Conservation (phyloP, 108 stramenopile genomes). For the Cyclotella choctawhatcheeana region DNA sequence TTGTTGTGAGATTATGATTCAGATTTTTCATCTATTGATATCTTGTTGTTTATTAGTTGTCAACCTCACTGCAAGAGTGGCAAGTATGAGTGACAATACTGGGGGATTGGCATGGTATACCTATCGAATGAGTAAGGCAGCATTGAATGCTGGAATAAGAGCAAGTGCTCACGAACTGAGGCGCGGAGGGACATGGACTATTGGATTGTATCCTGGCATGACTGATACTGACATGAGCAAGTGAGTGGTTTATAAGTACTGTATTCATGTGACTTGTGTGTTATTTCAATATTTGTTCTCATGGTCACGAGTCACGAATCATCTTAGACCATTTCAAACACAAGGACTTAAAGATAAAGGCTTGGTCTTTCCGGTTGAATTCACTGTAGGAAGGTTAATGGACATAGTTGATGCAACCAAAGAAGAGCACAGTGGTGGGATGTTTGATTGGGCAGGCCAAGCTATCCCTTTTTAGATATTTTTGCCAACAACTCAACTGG, state of each 20-base stretch:
- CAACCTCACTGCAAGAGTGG: conserved; percentile 90
- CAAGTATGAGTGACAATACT: conserved; percentile 89
- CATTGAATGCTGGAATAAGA: conserved; percentile 87
- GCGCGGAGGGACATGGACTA: conserved; percentile 63
- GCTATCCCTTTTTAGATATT: conserved; percentile 26
- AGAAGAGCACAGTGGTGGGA: conserved; percentile 32
- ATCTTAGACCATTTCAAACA: conserved; percentile 90
- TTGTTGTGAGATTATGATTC: background rate
- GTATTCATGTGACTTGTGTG: no score
- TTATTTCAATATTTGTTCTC: no score
- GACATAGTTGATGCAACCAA: conserved; percentile 27
- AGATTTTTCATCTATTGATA: conserved; percentile 14
- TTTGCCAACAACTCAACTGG: no score
- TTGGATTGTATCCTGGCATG: conserved; percentile 93
- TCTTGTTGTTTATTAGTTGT: conserved; percentile 68
- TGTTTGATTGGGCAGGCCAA: conserved; percentile 48
- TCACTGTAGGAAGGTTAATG: conserved; percentile 33
- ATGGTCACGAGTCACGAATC: no score
- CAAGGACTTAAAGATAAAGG: conserved; percentile 81
- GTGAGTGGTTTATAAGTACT: no score
- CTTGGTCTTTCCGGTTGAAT: conserved; percentile 76
- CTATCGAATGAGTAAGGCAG: conserved; percentile 90
- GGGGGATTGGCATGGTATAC: conserved; percentile 95
- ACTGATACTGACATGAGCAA: conserved; percentile 89
- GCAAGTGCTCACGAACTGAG: conserved; percentile 83